phyloP scores from a whole-genome alignment of 1,139 yeast genomes.

The Candida anutae region DNA sequence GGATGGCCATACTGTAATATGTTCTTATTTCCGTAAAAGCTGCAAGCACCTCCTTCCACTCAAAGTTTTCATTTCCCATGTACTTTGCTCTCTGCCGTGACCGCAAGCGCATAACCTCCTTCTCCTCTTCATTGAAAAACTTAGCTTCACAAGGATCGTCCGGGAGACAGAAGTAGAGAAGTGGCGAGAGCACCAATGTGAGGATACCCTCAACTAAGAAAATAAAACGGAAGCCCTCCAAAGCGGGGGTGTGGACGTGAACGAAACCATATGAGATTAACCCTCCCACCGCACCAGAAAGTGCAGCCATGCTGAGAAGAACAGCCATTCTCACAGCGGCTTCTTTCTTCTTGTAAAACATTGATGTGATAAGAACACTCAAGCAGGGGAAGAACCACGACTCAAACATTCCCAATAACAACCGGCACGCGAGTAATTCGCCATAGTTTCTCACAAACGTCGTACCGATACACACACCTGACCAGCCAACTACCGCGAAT shows the following conservation, averaged over 20 bases:
- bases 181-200: slow-evolving; percentile 20
- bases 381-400: slow-evolving; percentile 26
- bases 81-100: slow-evolving; percentile 16
- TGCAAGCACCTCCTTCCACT: slow-evolving; percentile 31
- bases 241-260: slow-evolving; percentile 24
- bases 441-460: slow-evolving; percentile 11
- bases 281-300: slow-evolving; percentile 35
- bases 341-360: slow-evolving; percentile 32
- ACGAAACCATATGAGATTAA: slow-evolving; percentile 34
- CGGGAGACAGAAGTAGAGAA: slow-evolving; percentile 18
- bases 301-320: slow-evolving; percentile 33
- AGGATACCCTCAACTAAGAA: slow-evolving; percentile 22
- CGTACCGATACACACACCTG: slow-evolving; percentile 12
- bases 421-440: slow-evolving; percentile 10
- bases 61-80: slow-evolving; percentile 22
- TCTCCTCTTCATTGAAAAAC: slow-evolving; percentile 14
- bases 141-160: slow-evolving; percentile 11
- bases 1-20: slow-evolving; percentile 29
- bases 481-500: slow-evolving; percentile 11
- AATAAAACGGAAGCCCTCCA: slow-evolving; percentile 29
- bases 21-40: slow-evolving; percentile 35
- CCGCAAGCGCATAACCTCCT: slow-evolving; percentile 16
- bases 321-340: slow-evolving; percentile 35
- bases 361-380: slow-evolving; percentile 25
- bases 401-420: slow-evolving; percentile 17